Percentiles rank a stretch among this genome's conserved stretches.
Conservation (phyloP, 768 basidiomycete genomes). For the Gymnopilus junonius region DNA sequence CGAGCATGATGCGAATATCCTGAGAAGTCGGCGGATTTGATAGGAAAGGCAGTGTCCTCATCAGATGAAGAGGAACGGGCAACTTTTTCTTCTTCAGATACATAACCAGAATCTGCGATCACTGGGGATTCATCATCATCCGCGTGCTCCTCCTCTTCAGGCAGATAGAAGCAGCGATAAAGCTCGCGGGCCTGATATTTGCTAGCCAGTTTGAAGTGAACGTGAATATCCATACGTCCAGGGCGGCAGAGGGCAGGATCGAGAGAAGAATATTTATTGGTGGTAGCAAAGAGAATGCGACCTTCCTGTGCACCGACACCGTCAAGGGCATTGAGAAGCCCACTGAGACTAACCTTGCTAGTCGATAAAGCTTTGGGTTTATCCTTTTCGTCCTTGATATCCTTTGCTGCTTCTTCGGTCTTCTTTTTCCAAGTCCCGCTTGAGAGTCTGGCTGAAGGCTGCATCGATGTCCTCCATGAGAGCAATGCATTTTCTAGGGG, state of each 20-base stretch:
- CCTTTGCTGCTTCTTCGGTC: constrained; percentile 19
- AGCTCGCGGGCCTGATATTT: constrained; percentile 67
- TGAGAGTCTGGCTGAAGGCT: constrained; percentile 57
- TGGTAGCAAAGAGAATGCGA: constrained; percentile 80
- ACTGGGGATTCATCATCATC: constrained; percentile 14
- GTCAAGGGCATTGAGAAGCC: constrained; percentile 79
- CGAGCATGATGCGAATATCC: constrained; percentile 35
- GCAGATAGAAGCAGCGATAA: constrained; percentile 71
- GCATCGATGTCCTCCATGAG: constrained; percentile 89
- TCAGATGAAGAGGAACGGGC: neutral
- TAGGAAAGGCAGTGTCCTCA: neutral
- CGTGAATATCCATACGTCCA: constrained; percentile 80
- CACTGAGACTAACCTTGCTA: constrained; percentile 64
- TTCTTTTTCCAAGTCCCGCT: constrained; percentile 36
- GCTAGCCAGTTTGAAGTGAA: constrained; percentile 79
- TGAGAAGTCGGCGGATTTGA: constrained; percentile 10
- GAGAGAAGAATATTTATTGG: constrained; percentile 71
- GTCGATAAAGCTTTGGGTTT: constrained; percentile 21
- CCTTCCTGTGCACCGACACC: constrained; percentile 83
- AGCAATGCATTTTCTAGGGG: constrained; percentile 60
- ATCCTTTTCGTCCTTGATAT: constrained; percentile 5
- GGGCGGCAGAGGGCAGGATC: constrained; percentile 79
- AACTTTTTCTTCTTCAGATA: constrained; percentile 23
- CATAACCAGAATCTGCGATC: constrained; percentile 25
- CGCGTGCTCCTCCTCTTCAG: constrained; percentile 32